Evolutionary conservation across 768 basidiomycete genomes (phyloP), one percentile per base, ranked within the genome.

Genomic region (Nidularia pulvinata): DNA sequence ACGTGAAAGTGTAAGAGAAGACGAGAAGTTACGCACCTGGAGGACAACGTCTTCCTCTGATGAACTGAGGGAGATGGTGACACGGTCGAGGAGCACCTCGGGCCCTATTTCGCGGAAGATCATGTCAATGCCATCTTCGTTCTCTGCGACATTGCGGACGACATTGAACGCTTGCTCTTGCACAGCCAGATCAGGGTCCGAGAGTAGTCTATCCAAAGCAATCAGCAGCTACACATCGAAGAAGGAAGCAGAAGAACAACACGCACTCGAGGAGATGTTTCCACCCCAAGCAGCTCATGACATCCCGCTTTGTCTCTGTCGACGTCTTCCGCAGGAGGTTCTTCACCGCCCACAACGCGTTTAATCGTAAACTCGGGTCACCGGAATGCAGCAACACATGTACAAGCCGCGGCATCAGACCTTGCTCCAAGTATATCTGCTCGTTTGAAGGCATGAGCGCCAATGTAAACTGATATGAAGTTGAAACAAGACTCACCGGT

Each of bases 271-370:
- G 63, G 1, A 96, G 68, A 11, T 76, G 69, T 0, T 62, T 61
- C 90, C 92, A 95, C 1, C 84, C 85, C 2, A 97, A 61, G 44
- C 75, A 70, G n/a, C 70, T 68, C 81, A 93, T 89, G 11, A 94
- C 80, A 53, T 76, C 70, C 42, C 71, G 71, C 68, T 92, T 94
- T 49, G 82, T 81, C 43, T 78, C 75, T n/a, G 74, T 69, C 2
- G 69, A 70, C 34, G 85, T 82, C 61, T 86, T 87, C 64, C 81
- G 81, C 2, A 93, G 64, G n/a, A 92, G 64, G 61, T 95, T 97
- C 66, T 92, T 93, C 35, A 95, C 68, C 0, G 88, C 89, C 93
- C 94, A 95, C n/a, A 95, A 63, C 0, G 88, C 83, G 56, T 85
- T 93, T 32, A 88, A 65, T 6, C 83, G 74, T 6, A 94, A 72